Conservation (phyloP, 2,329 filamentous ascomycete species). For the Penicillium sp. region DNA sequence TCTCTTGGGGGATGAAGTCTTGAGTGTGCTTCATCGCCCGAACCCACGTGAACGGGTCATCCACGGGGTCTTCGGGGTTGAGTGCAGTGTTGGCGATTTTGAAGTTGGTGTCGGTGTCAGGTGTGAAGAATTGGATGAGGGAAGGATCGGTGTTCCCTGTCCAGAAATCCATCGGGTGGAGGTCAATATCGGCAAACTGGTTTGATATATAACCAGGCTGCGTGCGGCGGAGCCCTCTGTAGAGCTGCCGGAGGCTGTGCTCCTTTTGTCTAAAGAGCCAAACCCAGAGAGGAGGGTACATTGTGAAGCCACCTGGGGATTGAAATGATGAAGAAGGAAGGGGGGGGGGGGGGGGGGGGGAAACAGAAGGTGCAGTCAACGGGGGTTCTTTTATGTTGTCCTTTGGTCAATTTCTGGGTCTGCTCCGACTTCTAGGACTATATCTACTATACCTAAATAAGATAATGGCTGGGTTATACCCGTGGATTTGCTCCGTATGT, state of each 20-base stretch:
- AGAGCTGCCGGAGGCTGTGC: neutral
- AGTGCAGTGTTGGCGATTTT: neutral
- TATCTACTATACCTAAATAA: neutral
- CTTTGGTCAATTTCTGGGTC: neutral
- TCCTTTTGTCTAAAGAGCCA: neutral
- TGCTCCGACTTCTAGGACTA: neutral
- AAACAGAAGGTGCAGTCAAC: neutral
- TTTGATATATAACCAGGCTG: neutral
- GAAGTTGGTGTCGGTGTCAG: neutral
- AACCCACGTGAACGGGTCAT: neutral
- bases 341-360: too few relatives aligned
- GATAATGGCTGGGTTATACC: neutral
- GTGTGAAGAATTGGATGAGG: neutral
- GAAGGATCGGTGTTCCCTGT: neutral
- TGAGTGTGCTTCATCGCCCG: neutral
- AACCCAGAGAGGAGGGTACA: neutral
- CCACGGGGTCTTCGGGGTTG: neutral
- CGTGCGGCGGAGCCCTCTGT: neutral
- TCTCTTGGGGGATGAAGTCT: neutral
- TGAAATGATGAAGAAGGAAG: neutral
- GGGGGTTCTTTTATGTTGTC: neutral
- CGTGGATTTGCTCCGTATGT: neutral
- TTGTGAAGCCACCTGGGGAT: neutral
- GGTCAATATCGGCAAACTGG: neutral
- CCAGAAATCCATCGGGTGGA: constrained; percentile 1